These are phyloP conservation scores for Colletotrichum sp. DNA, from an alignment of 2,329 filamentous ascomycete genomes.

Conservation along the genomic window DNA sequence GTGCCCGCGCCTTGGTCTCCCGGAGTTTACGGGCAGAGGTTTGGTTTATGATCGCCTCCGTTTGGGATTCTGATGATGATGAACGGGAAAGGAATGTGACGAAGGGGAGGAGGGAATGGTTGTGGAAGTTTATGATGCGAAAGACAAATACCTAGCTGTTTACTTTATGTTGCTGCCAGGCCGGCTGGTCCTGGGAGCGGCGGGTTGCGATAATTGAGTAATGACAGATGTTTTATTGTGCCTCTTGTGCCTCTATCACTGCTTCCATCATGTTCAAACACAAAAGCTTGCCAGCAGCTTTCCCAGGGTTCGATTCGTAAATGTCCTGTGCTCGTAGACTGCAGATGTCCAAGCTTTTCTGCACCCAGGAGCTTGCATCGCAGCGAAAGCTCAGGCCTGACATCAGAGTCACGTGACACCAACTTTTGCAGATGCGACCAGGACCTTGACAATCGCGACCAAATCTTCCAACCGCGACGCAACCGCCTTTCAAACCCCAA, in stretches of 20 bases:
- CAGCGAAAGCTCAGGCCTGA: constrained; percentile 2
- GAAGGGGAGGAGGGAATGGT: not conserved
- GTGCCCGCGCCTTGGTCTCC: not conserved
- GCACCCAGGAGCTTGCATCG: not conserved
- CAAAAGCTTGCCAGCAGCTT: not conserved
- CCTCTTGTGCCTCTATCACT: not conserved
- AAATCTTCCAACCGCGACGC: not conserved
- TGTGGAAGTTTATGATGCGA: constrained; percentile 17
- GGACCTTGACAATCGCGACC: not conserved
- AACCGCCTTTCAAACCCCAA: constrained; percentile 16
- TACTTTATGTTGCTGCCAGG: constrained; percentile 22
- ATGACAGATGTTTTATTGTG: constrained; percentile 15
- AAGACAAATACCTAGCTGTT: constrained; percentile 23
- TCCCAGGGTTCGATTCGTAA: not conserved
- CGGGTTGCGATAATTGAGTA: constrained; percentile 23
- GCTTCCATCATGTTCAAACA: not conserved
- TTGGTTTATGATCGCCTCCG: not conserved
- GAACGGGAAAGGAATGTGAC: constrained; percentile 8
- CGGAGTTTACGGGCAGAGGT: constrained; percentile 1
- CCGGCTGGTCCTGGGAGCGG: constrained; percentile 20
- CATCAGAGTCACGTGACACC: constrained; percentile 21
- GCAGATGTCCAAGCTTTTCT: not conserved
- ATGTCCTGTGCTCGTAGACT: not conserved
- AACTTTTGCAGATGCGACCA: constrained; percentile 1
- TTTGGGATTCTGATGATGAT: constrained; percentile 19